Evolutionary conservation across 139 green algal genomes (phyloP).

Genomic region (Coccomyxa sp.): DNA sequence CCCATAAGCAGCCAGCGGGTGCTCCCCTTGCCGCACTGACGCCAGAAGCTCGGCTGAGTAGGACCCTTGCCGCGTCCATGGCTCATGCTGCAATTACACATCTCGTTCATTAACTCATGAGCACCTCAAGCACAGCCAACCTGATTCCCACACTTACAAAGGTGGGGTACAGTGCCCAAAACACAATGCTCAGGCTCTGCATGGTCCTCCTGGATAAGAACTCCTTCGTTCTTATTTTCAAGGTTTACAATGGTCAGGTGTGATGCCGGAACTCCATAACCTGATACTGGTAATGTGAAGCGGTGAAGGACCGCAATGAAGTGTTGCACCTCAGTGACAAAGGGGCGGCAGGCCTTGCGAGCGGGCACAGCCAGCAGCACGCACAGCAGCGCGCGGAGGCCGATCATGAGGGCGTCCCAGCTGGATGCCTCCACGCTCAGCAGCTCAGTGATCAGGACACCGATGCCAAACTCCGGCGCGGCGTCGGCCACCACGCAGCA

Average conservation of each 20-base stretch:
- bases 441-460: constrained; percentile 66
- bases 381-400: constrained; percentile 48
- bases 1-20: constrained; percentile 55
- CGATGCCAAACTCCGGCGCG: constrained; percentile 60
- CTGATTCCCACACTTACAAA: too few species aligned
- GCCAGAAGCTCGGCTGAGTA: constrained; percentile 28
- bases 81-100: neutral
- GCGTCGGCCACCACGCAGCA: constrained; percentile 43
- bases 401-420: constrained; percentile 50
- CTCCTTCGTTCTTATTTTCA: too few species aligned
- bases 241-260: too few species aligned
- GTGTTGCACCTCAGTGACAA: too few species aligned
- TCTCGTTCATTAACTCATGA: too few species aligned
- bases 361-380: constrained; percentile 32
- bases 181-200: too few species aligned
- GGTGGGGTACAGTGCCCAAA: too few species aligned
- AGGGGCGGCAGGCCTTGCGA: neutral
- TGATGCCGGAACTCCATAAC: too few species aligned
- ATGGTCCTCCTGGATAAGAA: too few species aligned
- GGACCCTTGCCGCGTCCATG: neutral
- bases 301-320: too few species aligned
- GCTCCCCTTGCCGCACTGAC: constrained; percentile 40
- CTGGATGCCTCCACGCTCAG: constrained; percentile 45
- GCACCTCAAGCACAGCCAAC: too few species aligned
- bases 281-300: too few species aligned